Evolutionary conservation across 2,329 filamentous ascomycete genomes (phyloP).

Genomic region (Lasiodiplodia sp.): DNA sequence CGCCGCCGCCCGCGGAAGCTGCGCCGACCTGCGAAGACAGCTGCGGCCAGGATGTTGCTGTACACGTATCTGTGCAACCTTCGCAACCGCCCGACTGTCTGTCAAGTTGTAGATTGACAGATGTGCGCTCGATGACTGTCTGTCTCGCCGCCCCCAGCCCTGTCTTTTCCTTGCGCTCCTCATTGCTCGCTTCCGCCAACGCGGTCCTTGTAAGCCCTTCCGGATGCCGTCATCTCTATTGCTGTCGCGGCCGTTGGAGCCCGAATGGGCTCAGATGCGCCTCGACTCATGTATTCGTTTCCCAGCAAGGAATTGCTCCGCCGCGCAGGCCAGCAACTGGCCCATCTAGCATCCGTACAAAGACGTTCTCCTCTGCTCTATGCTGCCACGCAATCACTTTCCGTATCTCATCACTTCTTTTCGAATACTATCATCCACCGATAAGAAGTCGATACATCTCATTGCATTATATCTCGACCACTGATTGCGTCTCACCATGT

Average conservation of each 20-base stretch:
- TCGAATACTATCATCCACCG: slow-evolving; percentile 6
- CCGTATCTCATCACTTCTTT: slow-evolving; percentile 13
- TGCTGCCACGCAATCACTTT: slow-evolving; percentile 48
- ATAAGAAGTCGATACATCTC: slow-evolving; percentile 30
- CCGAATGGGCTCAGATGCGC: slow-evolving; percentile 18
- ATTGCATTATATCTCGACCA: slow-evolving; percentile 16
- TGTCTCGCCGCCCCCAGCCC: background rate
- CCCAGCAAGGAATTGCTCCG: slow-evolving; percentile 22
- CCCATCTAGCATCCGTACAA: slow-evolving; percentile 16
- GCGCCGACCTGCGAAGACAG: background rate
- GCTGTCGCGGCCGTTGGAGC: slow-evolving; percentile 4
- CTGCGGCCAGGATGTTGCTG: slow-evolving; percentile 15
- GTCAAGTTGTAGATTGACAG: slow-evolving; percentile 30
- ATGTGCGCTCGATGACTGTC: slow-evolving; percentile 19
- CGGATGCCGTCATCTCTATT: slow-evolving; percentile 19
- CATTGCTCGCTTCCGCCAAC: slow-evolving; percentile 21
- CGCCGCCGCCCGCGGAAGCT: background rate
- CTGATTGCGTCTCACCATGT: slow-evolving; percentile 13
- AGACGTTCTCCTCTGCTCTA: slow-evolving; percentile 30
- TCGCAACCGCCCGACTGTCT: slow-evolving; percentile 15
- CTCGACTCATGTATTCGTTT: slow-evolving; percentile 17
- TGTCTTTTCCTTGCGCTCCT: slow-evolving; percentile 17
- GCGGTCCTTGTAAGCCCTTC: slow-evolving; percentile 1
- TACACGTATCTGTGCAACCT: slow-evolving; percentile 31
- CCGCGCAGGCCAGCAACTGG: slow-evolving; percentile 1